These are phyloP conservation scores for Aspergillus leporis DNA, from an alignment of 495 filamentous ascomycete species.

Conservation along the genomic window DNA sequence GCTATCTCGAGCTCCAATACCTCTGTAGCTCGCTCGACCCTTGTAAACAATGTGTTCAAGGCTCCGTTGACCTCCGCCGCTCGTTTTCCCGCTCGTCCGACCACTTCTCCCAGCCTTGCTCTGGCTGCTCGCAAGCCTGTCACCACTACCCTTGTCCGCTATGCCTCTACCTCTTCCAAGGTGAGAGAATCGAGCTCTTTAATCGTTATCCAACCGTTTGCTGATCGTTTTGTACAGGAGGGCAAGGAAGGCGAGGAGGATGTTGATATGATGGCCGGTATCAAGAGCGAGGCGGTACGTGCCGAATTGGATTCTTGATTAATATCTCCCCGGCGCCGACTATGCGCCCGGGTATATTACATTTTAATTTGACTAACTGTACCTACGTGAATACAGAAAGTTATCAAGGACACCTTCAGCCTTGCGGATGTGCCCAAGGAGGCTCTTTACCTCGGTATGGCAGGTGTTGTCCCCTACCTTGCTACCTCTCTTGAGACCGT, in stretches of 20 bases:
- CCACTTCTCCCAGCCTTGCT: slow-evolving; percentile 37
- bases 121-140: slow-evolving; percentile 52
- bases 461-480: slow-evolving; percentile 87
- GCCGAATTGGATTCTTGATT: slow-evolving; percentile 6
- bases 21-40: slow-evolving; percentile 43
- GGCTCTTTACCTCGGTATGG: slow-evolving; percentile 78
- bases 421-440: slow-evolving; percentile 76
- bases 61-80: slow-evolving; percentile 48
- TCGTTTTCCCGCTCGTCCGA: slow-evolving; percentile 38
- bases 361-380: slow-evolving; percentile 12
- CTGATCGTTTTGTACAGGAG: slow-evolving; percentile 32
- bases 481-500: slow-evolving; percentile 87
- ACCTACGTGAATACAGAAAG: slow-evolving; percentile 52
- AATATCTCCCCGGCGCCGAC: background rate
- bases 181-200: slow-evolving; percentile 21
- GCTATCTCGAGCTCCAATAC: slow-evolving; percentile 50
- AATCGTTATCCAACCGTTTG: slow-evolving; percentile 15
- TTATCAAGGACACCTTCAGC: slow-evolving; percentile 85
- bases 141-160: slow-evolving; percentile 53
- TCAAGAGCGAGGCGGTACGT: slow-evolving; percentile 75
- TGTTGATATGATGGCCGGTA: slow-evolving; percentile 64
- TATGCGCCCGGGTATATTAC: background rate
- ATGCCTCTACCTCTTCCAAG: slow-evolving; percentile 41
- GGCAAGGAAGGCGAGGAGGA: slow-evolving; percentile 45
- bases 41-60: slow-evolving; percentile 46